phyloP scores from a whole-genome alignment of 345 rosid genomes.

The Euclidium syriacum region DNA sequence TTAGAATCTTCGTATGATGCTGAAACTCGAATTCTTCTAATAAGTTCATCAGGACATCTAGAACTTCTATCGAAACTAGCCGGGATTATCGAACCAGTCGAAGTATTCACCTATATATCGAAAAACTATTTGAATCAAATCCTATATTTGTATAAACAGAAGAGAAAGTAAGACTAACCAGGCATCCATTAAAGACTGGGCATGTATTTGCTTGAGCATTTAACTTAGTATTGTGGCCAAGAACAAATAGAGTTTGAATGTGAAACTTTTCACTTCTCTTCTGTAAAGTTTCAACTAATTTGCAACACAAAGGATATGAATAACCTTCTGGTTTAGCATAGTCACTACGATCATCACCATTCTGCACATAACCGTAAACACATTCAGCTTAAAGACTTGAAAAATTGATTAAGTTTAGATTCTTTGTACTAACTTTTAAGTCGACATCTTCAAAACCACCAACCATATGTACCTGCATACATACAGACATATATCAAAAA shows the following conservation, averaged over 20 bases:
- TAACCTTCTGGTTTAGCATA: slow-evolving; percentile 39
- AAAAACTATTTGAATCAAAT: no score
- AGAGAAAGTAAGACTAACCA: slow-evolving; percentile 51
- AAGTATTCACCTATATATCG: slow-evolving; percentile 74
- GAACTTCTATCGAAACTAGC: slow-evolving; percentile 62
- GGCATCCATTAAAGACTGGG: slow-evolving; percentile 65
- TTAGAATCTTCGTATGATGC: slow-evolving; percentile 49
- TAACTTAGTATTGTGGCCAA: slow-evolving; percentile 63
- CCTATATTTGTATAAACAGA: no score
- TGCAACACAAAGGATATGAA: slow-evolving; percentile 66
- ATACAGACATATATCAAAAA: not conserved
- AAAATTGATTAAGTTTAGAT: no score
- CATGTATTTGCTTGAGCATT: slow-evolving; percentile 55
- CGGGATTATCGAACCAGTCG: slow-evolving; percentile 54
- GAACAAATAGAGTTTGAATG: slow-evolving; percentile 55
- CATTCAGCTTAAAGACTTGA: slow-evolving; percentile 29
- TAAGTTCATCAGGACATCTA: slow-evolving; percentile 82
- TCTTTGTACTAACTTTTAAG: no score
- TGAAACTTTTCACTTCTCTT: slow-evolving; percentile 69
- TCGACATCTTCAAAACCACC: slow-evolving; percentile 77
- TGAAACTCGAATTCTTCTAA: slow-evolving; percentile 62
- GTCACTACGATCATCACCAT: slow-evolving; percentile 22
- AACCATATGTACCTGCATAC: slow-evolving; percentile 74
- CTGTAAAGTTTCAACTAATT: slow-evolving; percentile 56
- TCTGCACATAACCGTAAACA: slow-evolving; percentile 52